These are phyloP conservation scores for Flammula alnicola DNA, from an alignment of 1,284 basidiomycete genomes.

Conservation along the genomic window DNA sequence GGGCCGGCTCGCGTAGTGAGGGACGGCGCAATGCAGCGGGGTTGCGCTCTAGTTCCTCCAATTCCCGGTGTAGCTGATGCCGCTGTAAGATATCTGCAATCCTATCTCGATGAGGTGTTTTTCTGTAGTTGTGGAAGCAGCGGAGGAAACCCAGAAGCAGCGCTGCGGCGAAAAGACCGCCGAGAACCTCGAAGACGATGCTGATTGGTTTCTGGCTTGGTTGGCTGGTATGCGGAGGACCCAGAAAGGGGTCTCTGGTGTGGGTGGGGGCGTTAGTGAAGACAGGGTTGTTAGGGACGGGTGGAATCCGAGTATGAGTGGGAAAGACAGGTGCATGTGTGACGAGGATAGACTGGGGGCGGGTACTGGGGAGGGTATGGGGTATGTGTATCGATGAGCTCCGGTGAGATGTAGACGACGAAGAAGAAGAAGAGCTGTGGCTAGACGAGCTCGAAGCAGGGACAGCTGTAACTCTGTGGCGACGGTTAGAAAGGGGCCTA, in stretches of 20 bases:
- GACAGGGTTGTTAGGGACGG: conserved; percentile 1
- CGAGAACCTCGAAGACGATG: conserved; percentile 52
- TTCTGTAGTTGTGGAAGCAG: conserved; percentile 47
- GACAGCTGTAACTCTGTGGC: conserved; percentile 5
- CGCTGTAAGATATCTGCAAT: conserved; percentile 46
- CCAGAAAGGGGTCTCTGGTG: conserved; percentile 4
- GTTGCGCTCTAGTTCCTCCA: conserved; percentile 47
- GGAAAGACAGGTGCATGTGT: too few species aligned
- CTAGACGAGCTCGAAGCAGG: conserved; percentile 3
- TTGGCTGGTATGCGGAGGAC: conserved; percentile 14
- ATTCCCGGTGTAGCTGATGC: conserved; percentile 54
- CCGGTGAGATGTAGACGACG: conserved; percentile 3
- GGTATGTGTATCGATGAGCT: not conserved
- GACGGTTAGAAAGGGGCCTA: not conserved
- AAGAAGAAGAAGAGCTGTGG: conserved; percentile 3
- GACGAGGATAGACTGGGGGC: conserved; percentile 6
- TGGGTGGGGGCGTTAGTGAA: conserved; percentile 5
- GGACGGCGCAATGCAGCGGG: conserved; percentile 29
- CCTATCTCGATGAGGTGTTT: conserved; percentile 50
- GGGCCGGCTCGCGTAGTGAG: conserved; percentile 40
- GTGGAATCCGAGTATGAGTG: conserved; percentile 7
- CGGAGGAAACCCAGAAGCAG: conserved; percentile 42
- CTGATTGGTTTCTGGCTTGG: conserved; percentile 30
- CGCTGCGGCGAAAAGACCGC: conserved; percentile 42
- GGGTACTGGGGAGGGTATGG: not conserved